phyloP scores from a whole-genome alignment of 371 early-diverging fungal species.

The Globomyces sp. region DNA sequence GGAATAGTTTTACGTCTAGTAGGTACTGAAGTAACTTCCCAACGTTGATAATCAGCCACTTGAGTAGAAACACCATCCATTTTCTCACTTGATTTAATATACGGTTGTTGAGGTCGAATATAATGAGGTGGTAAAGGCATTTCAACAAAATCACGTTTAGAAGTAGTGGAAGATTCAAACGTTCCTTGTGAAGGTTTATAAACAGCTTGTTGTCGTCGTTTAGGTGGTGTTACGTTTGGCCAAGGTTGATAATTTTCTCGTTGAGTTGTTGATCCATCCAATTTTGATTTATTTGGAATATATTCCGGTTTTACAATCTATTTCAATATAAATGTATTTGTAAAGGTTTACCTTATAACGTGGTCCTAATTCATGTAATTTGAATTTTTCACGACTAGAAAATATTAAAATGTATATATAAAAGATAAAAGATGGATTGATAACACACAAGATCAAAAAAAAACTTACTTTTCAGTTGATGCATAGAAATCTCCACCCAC shows the following conservation, averaged over 20 bases:
- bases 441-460: background rate
- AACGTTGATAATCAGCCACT: constrained; percentile 32
- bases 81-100: constrained; percentile 27
- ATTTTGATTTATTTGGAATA: constrained; percentile 25
- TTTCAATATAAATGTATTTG: background rate
- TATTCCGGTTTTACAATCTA: constrained; percentile 24
- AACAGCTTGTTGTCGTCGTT: constrained; percentile 15
- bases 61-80: constrained; percentile 40
- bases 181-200: constrained; percentile 31
- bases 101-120: constrained; percentile 17
- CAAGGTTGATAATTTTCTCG: constrained; percentile 39
- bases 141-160: constrained; percentile 28
- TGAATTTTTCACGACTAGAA: constrained; percentile 41
- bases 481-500: constrained; percentile 44
- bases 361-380: constrained; percentile 28
- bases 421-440: too few relatives aligned
- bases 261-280: constrained; percentile 41
- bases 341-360: constrained; percentile 11
- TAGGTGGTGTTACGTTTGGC: constrained; percentile 24
- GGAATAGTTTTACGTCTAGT: constrained; percentile 10
- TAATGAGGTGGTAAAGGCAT: constrained; percentile 21
- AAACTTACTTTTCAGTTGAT: constrained; percentile 41
- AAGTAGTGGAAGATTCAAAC: constrained; percentile 33
- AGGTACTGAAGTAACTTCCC: constrained; percentile 27
- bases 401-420: too few relatives aligned